Base-by-base conservation (phyloP, 345 rosid species). In the Lumnitzera racemosa region DNA sequence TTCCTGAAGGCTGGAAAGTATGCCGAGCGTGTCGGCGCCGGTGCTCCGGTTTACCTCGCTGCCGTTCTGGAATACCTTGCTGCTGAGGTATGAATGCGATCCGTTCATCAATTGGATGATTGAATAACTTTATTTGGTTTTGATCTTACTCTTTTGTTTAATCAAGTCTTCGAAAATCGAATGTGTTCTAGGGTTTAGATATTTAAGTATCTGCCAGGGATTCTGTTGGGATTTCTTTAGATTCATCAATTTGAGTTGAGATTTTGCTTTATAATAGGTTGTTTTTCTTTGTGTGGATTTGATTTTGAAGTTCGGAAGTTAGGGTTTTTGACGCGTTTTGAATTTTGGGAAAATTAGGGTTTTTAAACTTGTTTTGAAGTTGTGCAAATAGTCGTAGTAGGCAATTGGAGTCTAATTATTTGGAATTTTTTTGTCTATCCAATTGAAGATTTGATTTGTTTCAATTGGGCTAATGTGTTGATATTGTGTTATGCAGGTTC, bases 1-100 rank as follows among this genome's bases (percentile, higher is more conserved):
- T 91, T 91, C 74, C 80, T 91, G 47, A 91, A 91, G 80, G 98
- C 95, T 58, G 98, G 96, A 7, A 91, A 91, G 75, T 91, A 91
- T 61, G 98, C 98, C 25, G 98, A 88, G 50, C 94, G 97, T 23
- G 96, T 90, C 2, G 97, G 97, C 6, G 97, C 97, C 48, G 97
- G 96, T 8, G 96, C 96, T 49, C 98, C 98, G 11, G 98, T 91
- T 43, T 91, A 91, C 64, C 98, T 86, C 23, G 98, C 98, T 29
- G 95, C 98, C 59, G 96, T 91, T 15, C 96, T 91, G 9, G 98
- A 91, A 49, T 91, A 91, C 58, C 86, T 91, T 1, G 98, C 98
- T 16, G 96, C 98, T 2, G 98, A 91, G 91, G 98, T 91, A 29
- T 25, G 12, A 11, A 49, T 12, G n/a, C 10, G 25, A 15, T 5